Base-by-base conservation (phyloP, 2,329 filamentous ascomycete species). In the Diaporthe caulivora region DNA sequence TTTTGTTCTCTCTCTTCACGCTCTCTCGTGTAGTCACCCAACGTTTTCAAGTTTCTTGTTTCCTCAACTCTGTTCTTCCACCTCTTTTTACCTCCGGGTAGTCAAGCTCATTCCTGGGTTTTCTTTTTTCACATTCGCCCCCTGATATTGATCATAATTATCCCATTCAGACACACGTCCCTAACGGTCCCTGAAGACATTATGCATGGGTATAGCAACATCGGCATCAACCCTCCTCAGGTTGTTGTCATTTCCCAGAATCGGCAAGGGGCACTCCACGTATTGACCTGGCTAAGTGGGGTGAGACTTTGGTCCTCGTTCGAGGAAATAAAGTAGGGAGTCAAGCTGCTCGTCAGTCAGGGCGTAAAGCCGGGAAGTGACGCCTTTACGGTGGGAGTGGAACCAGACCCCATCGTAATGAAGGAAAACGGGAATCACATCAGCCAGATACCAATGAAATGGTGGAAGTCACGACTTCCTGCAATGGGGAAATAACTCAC, bases 181-280 rank as follows among this genome's bases (percentile, higher is more conserved):
- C 53, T 53, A 70, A 3, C 37, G 53, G 24, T 69, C 51, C 21
- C 65, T 31, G n/a, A 37, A 58, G 1, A 70, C 17, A 21, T 13
- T 70, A n/a, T 70, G 53, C 42, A 57, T 13, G 18, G 53, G 67
- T 17, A 70, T 70, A 3, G 67, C 53, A 26, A 58, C 31, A 2
- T 58, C 40, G 1, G 67, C 21, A 1, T 47, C 13, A 4, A 55
- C 2, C 26, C 53, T 37, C n/a, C 3, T 31, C 40, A 58, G 18
- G 21, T 70, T 70, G 8, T 18, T n/a, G 3, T 55, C 10, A 37
- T 37, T 21, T 7, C 53, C 40, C n/a, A 70, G 17, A 1, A 57
- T 58, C 1, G 67, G 67, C 4, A 70, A 29, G 15, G 53, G 53
- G n/a, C 53, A 58, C 21, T 24, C 40, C 6, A n/a, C n/a, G n/a